phyloP scores from a whole-genome alignment of 2,329 filamentous ascomycete genomes.

The Sphaceloma murrayae region DNA sequence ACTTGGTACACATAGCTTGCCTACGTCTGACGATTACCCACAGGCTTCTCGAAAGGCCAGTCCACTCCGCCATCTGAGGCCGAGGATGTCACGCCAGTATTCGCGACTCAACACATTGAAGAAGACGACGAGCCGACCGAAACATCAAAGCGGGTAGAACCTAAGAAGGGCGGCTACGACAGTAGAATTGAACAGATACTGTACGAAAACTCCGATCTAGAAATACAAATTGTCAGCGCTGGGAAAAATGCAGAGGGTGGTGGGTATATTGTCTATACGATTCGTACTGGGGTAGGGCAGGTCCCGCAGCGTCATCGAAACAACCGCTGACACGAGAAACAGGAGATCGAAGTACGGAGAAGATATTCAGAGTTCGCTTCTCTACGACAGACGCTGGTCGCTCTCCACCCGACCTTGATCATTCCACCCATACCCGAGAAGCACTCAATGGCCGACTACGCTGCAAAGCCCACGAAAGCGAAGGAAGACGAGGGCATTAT shows the following conservation, averaged over 20 bases:
- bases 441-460: conserved; percentile 97
- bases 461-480: conserved; percentile 92
- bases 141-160: conserved; percentile 38
- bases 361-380: conserved; percentile 96
- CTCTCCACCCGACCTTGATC: conserved; percentile 87
- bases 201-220: conserved; percentile 83
- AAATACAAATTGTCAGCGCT: conserved; percentile 86
- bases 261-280: conserved; percentile 94
- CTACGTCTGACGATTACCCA: neutral
- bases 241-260: conserved; percentile 91
- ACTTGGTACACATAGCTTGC: conserved; percentile 35
- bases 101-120: conserved; percentile 50
- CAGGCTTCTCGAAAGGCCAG: conserved; percentile 15
- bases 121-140: conserved; percentile 41
- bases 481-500: conserved; percentile 98
- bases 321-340: conserved; percentile 3
- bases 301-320: neutral
- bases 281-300: conserved; percentile 71
- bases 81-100: conserved; percentile 44
- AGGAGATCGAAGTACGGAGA: conserved; percentile 92
- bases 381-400: conserved; percentile 75
- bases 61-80: conserved; percentile 29
- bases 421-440: conserved; percentile 98
- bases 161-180: conserved; percentile 79
- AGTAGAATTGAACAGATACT: conserved; percentile 96